These are phyloP conservation scores for Amanita thiersii DNA, from an alignment of 768 basidiomycete genomes.

Conservation along the genomic window DNA sequence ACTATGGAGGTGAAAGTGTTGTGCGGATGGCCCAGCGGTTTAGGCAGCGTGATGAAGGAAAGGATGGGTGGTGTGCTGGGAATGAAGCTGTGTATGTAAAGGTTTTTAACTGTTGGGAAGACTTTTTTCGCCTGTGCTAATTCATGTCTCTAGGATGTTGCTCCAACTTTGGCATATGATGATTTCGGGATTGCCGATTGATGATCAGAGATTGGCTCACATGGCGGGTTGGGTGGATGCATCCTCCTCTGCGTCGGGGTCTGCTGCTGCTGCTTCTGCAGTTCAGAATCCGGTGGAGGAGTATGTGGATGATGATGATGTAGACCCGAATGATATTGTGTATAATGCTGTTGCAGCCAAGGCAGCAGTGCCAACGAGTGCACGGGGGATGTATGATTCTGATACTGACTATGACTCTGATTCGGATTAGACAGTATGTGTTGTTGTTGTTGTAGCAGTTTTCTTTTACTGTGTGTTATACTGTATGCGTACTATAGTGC, in stretches of 20 bases:
- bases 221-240: slow-evolving; percentile 9
- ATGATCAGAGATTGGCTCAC: slow-evolving; percentile 28
- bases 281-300: slow-evolving; percentile 7
- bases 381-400: slow-evolving; percentile 3
- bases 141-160: slow-evolving; percentile 23
- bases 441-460: not conserved
- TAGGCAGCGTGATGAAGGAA: slow-evolving; percentile 19
- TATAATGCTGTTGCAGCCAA: not conserved
- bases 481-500: too few relatives aligned
- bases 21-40: slow-evolving; percentile 26
- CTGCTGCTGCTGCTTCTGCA: slow-evolving; percentile 1
- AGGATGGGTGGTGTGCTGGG: slow-evolving; percentile 35
- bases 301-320: slow-evolving; percentile 23
- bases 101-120: not conserved
- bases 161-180: slow-evolving; percentile 39
- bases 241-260: not conserved
- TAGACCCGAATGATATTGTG: slow-evolving; percentile 22
- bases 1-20: slow-evolving; percentile 12
- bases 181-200: slow-evolving; percentile 35
- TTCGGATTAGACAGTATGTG: not conserved
- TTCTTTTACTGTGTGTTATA: too few relatives aligned
- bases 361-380: not conserved
- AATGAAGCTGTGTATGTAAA: slow-evolving; percentile 41
- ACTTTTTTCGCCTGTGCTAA: not conserved
- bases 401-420: slow-evolving; percentile 3